Conservation (phyloP, 768 basidiomycete species). For the Jaapia argillacea region DNA sequence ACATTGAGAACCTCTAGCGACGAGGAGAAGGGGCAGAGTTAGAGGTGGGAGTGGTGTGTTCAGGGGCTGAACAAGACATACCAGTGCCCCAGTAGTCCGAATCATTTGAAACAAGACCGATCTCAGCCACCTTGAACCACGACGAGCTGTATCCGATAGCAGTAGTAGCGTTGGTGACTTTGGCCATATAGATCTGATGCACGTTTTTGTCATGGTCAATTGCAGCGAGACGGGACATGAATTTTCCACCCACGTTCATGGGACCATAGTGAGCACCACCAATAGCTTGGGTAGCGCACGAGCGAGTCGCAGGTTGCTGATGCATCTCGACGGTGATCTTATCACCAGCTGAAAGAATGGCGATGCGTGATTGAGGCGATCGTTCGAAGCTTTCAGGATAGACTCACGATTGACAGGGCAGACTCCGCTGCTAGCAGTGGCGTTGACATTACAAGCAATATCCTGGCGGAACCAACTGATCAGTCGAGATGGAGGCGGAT, state of each 20-base stretch:
- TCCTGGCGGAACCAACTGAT: slow-evolving; percentile 22
- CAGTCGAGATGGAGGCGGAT: too few relatives aligned
- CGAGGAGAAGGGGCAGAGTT: too few relatives aligned
- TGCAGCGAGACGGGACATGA: slow-evolving; percentile 6
- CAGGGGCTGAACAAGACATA: too few relatives aligned
- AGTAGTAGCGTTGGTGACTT: slow-evolving; percentile 32
- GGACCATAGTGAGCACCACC: slow-evolving; percentile 44
- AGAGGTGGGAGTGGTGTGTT: too few relatives aligned
- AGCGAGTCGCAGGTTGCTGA: slow-evolving; percentile 36
- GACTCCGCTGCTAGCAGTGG: slow-evolving; percentile 22
- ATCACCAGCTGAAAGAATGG: slow-evolving; percentile 28
- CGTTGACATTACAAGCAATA: slow-evolving; percentile 36
- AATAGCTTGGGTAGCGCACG: slow-evolving; percentile 37
- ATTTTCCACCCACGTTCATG: too few relatives aligned
- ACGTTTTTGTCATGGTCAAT: background rate
- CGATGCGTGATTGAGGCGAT: background rate
- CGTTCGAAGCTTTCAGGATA: background rate
- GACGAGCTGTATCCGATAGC: slow-evolving; percentile 29
- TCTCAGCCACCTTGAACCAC: slow-evolving; percentile 45
- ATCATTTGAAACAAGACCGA: slow-evolving; percentile 36
- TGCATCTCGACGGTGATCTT: slow-evolving; percentile 44
- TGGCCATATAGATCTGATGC: slow-evolving; percentile 34
- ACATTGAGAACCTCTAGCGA: slow-evolving; percentile 24
- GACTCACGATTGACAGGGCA: slow-evolving; percentile 32
- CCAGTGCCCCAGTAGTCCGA: slow-evolving; percentile 37